Base-by-base conservation (phyloP, 1,139 yeast species). In the Yamadazyma atlantica region DNA sequence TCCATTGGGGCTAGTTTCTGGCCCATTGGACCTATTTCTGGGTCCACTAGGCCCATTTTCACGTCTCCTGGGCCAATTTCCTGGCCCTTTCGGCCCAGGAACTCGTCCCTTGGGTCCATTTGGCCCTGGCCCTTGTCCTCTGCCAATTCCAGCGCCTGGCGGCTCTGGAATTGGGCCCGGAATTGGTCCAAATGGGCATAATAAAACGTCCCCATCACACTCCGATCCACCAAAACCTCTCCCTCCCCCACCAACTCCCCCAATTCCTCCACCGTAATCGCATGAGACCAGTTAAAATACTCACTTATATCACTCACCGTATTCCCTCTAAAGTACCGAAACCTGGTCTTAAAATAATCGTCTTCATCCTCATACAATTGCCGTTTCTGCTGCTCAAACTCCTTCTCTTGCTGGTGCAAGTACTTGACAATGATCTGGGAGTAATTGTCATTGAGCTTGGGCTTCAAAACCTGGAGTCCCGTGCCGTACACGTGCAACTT, bases 261-360 rank as follows among this genome's bases (percentile, higher is more conserved):
- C 13, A 87, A 58, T 46, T 86, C 87, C 53, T 86, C 94, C 12
- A 66, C 68, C 2, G 90, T 74, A 13, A 87, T 80, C 23, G 79
- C 76, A 31, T 82, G 69, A 13, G 90, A 80, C 90, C 94, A 86
- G 32, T 60, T 61, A 38, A 70, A 66, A 27, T 57, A 48, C 33
- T 56, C 62, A 5, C 72, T 62, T 8, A 71, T 58, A 38, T 69
- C 69, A 1, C 73, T 59, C 2, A 66, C 54, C 1, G 73, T 64
- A 34, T 50, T 55, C 1, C 76, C 76, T 19, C 46, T 55, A 48
- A 64, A 67, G 37, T 48, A 53, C 13, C 46, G 42, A 32, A 47
- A 58, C 22, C 54, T 54, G 16, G 55, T 53, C 16, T 51, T 46
- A 17, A 57, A 46, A 39, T 60, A 59, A 29, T 51, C 48, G 37